Percentiles rank a stretch among this genome's conserved stretches.
Conservation (phyloP, 345 rosid genomes). For the Populus tremula region DNA sequence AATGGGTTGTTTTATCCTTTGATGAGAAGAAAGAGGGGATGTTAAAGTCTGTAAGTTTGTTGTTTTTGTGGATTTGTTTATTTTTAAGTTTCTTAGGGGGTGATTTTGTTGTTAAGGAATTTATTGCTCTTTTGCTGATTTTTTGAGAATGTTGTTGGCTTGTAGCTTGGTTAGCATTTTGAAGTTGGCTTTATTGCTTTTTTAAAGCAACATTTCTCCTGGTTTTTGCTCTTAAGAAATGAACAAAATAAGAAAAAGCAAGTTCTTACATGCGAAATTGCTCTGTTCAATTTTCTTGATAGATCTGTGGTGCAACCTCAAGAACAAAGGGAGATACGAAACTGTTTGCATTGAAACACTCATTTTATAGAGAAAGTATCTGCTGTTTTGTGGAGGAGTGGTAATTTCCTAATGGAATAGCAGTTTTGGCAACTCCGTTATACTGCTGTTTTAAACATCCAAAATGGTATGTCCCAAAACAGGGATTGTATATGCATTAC, state of each 20-base stretch:
- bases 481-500: neutral
- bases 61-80: too few relatives aligned
- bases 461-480: neutral
- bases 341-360: neutral
- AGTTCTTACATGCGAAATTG: neutral
- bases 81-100: neutral
- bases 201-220: too few relatives aligned
- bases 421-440: neutral
- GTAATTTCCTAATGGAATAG: neutral
- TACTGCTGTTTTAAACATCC: neutral
- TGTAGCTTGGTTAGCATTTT: too few relatives aligned
- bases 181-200: too few relatives aligned
- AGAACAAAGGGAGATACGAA: neutral
- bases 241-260: too few relatives aligned
- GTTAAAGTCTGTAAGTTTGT: neutral
- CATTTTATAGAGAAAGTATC: neutral
- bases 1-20: neutral
- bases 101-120: neutral
- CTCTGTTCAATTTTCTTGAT: neutral
- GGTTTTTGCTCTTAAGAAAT: too few relatives aligned
- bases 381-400: neutral
- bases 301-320: neutral
- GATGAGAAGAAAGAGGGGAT: neutral
- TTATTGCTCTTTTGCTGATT: too few relatives aligned
- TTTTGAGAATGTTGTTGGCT: neutral